phyloP scores from a whole-genome alignment of 768 basidiomycete species.

The Nidula microcarpa region DNA sequence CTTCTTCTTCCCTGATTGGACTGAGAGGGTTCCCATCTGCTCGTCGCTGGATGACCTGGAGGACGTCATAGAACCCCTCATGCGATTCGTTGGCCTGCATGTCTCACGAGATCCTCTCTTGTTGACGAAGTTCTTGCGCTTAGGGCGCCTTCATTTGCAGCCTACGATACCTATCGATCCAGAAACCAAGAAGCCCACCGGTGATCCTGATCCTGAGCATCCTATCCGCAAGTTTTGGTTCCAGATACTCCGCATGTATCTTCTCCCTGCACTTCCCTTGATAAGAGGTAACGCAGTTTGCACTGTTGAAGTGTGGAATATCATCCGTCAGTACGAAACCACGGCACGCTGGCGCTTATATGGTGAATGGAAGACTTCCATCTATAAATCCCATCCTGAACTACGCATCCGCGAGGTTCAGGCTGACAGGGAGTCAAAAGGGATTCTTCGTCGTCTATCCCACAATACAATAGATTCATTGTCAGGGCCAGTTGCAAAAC shows the following conservation, averaged over 20 bases:
- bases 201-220: conserved; percentile 50
- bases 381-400: conserved; percentile 74
- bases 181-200: conserved; percentile 56
- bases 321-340: conserved; percentile 76
- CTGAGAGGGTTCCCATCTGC: conserved; percentile 64
- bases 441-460: conserved; percentile 83
- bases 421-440: conserved; percentile 85
- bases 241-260: conserved; percentile 69
- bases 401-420: conserved; percentile 77
- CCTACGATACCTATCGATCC: conserved; percentile 54
- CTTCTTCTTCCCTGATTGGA: conserved; percentile 91
- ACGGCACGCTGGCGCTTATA: conserved; percentile 87
- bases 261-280: conserved; percentile 85
- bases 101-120: conserved; percentile 76
- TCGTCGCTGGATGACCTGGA: conserved; percentile 63
- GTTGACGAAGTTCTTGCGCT: conserved; percentile 74
- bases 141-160: conserved; percentile 65
- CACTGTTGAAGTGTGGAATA: conserved; percentile 90
- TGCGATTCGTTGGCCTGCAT: conserved; percentile 79
- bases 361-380: conserved; percentile 86
- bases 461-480: conserved; percentile 81
- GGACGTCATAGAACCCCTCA: conserved; percentile 73
- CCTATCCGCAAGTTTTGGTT: conserved; percentile 83
- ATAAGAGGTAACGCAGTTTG: conserved; percentile 84
- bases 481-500: conserved; percentile 85